A percentile compares a stretch with the other conserved stretches of the same genome.
Conservation (phyloP, 257 asterid genomes). For the Solanum phureja region DNA sequence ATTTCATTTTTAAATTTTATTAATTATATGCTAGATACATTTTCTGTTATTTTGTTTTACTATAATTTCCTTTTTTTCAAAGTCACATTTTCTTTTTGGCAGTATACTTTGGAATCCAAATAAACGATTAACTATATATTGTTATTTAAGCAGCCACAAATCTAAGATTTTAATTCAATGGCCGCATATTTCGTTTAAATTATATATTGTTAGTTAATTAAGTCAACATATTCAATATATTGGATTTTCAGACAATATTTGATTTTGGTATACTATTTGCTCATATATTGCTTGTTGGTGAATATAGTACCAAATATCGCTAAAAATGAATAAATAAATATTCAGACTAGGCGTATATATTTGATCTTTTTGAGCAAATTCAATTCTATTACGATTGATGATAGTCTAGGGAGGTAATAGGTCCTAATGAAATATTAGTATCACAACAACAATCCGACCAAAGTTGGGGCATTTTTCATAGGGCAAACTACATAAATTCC, state of each 20-base stretch:
- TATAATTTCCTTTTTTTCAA: not conserved
- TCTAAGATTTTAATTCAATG: not conserved
- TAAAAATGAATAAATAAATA: not conserved
- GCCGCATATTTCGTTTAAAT: not conserved
- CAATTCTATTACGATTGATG: not conserved
- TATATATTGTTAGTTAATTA: not conserved
- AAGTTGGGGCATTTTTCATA: too few relatives aligned
- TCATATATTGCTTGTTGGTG: not conserved
- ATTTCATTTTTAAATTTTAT: not conserved
- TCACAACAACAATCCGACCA: too few relatives aligned
- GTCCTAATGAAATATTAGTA: too few relatives aligned
- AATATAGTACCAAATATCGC: not conserved
- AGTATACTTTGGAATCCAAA: not conserved
- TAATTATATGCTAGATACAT: not conserved
- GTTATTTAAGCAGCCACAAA: not conserved
- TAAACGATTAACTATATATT: not conserved
- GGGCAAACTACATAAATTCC: too few relatives aligned
- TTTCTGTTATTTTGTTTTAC: not conserved
- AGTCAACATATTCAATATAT: too few relatives aligned
- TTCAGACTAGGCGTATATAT: not conserved
- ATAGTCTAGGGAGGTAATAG: too few relatives aligned
- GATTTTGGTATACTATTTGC: not conserved
- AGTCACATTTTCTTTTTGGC: not conserved
- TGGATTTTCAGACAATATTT: not conserved
- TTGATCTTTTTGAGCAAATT: not conserved